Conservation (phyloP, 2,329 filamentous ascomycete genomes). For the Aspergillus pseudonomiae region DNA sequence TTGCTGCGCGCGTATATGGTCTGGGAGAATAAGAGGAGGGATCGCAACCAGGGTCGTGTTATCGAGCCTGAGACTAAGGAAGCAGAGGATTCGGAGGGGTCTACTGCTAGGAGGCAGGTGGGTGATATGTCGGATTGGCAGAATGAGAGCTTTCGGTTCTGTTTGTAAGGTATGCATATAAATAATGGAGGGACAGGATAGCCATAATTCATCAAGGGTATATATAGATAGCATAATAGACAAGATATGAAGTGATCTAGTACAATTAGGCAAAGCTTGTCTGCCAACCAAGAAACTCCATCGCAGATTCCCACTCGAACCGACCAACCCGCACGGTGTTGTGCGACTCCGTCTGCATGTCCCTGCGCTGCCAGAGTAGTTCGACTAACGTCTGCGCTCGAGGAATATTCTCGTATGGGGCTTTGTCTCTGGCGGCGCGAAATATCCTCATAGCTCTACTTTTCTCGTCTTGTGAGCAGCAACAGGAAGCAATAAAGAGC, state of each 20-base stretch:
- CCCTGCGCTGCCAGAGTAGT: not conserved
- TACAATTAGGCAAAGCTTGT: not conserved
- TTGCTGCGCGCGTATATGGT: constrained; percentile 1
- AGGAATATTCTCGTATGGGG: not conserved
- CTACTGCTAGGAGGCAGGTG: not conserved
- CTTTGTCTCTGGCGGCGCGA: not conserved
- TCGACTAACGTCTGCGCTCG: not conserved
- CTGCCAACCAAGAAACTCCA: not conserved
- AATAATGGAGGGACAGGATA: not conserved
- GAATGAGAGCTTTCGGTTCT: constrained; percentile 13
- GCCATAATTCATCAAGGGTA: not conserved
- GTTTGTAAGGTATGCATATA: not conserved
- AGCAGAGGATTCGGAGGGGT: not conserved
- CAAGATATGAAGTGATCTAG: not conserved
- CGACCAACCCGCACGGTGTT: not conserved
- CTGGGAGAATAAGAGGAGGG: constrained; percentile 11
- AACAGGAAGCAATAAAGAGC: not conserved
- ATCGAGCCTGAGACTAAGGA: constrained; percentile 13
- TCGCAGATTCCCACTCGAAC: not conserved
- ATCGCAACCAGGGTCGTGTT: constrained; percentile 9
- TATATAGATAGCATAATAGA: not conserved
- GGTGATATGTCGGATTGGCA: constrained; percentile 15
- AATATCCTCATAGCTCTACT: not conserved
- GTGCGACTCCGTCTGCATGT: not conserved
- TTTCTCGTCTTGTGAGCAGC: not conserved